Conservation (phyloP, 768 basidiomycete species). For the Russula lepida region DNA sequence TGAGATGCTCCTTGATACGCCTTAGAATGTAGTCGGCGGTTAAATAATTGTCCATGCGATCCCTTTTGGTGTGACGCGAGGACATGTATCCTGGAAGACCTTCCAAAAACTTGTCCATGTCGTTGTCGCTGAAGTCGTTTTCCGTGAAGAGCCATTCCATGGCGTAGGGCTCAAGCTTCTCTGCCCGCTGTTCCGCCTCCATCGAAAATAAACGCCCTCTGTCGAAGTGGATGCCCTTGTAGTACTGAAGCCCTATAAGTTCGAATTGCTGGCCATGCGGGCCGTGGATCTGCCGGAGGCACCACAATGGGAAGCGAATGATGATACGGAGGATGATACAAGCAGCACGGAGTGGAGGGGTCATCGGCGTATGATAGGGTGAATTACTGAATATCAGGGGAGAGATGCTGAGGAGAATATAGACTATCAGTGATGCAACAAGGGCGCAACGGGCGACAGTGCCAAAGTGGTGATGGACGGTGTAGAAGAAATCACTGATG, state of each 20-base stretch:
- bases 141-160: constrained; percentile 7
- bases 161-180: neutral
- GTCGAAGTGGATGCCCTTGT: constrained; percentile 5
- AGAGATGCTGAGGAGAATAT: constrained; percentile 4
- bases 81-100: constrained; percentile 11
- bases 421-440: neutral
- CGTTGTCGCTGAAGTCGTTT: constrained; percentile 6
- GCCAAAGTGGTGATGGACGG: neutral
- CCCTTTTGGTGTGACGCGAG: neutral
- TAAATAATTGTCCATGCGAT: neutral
- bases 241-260: neutral
- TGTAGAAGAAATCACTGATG: constrained; percentile 8
- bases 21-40: neutral
- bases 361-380: constrained; percentile 13
- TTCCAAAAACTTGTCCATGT: constrained; percentile 12
- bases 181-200: neutral
- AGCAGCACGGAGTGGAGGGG: neutral
- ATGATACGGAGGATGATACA: neutral
- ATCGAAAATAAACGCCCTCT: neutral
- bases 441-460: neutral
- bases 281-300: neutral
- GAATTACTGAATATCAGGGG: constrained; percentile 7
- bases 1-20: constrained; percentile 5
- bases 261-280: too few species aligned
- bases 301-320: neutral